Conservation (phyloP, 768 basidiomycete species). For the Mycena haematopus region DNA sequence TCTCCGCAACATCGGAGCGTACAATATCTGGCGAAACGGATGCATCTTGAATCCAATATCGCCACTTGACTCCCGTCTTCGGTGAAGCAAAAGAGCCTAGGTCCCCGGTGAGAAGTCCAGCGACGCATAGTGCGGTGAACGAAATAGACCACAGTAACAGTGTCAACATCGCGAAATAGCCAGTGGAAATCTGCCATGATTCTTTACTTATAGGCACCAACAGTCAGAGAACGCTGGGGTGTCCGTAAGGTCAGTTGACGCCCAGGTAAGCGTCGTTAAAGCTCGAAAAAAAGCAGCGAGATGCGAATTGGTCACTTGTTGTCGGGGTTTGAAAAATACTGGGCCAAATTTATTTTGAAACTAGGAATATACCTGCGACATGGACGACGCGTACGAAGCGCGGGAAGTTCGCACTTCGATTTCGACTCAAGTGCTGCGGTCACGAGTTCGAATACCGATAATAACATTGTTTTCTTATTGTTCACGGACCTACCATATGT, state of each 20-base stretch:
- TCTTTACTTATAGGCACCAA: background rate
- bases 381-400: too few species aligned
- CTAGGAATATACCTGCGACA: too few species aligned
- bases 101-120: background rate
- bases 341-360: background rate
- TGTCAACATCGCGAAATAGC: background rate
- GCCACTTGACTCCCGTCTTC: conserved; percentile 15
- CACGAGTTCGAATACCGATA: too few species aligned
- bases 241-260: background rate
- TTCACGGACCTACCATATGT: too few species aligned
- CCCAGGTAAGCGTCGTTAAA: background rate
- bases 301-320: background rate
- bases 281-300: background rate
- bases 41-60: conserved; percentile 28
- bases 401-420: too few species aligned
- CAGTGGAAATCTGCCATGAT: background rate
- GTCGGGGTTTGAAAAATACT: background rate
- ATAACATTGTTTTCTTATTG: too few species aligned
- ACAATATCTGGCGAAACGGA: conserved; percentile 14
- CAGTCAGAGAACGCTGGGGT: background rate
- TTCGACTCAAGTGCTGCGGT: too few species aligned
- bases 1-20: conserved; percentile 22
- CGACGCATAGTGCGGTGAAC: background rate
- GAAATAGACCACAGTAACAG: background rate
- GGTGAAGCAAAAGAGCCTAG: conserved; percentile 3